Percentiles rank a stretch among this genome's conserved stretches.
phyloP scores from a whole-genome alignment of 495 filamentous ascomycete genomes.

The Podospora pseudocomata region DNA sequence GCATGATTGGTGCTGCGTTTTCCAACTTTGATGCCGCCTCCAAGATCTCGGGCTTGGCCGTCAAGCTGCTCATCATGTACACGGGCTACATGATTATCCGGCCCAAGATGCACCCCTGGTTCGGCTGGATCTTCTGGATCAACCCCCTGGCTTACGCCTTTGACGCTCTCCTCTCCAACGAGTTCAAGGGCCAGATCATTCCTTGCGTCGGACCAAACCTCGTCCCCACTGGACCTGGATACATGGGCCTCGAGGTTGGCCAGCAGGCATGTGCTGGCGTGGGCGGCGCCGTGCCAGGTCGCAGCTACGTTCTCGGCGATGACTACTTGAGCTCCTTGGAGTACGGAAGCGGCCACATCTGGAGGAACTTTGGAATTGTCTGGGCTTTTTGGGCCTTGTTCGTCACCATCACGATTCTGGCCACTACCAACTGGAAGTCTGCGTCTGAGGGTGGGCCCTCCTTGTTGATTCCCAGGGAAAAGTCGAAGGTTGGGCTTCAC shows the following conservation, averaged over 20 bases:
- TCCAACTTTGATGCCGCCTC: constrained; percentile 58
- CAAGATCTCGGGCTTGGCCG: constrained; percentile 47
- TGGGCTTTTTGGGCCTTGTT: constrained; percentile 65
- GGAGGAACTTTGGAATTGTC: constrained; percentile 78
- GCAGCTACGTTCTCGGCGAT: constrained; percentile 54
- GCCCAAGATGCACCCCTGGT: constrained; percentile 71
- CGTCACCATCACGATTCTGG: constrained; percentile 60
- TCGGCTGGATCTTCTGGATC: constrained; percentile 71
- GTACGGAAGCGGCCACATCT: constrained; percentile 64
- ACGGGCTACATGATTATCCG: constrained; percentile 70
- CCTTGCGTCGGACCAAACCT: constrained; percentile 47
- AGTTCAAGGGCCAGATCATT: constrained; percentile 58
- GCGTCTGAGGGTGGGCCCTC: constrained; percentile 29
- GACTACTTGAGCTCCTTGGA: constrained; percentile 58
- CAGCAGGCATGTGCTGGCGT: constrained; percentile 57
- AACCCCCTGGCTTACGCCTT: constrained; percentile 75
- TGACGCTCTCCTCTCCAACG: constrained; percentile 64
- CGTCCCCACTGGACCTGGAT: constrained; percentile 57
- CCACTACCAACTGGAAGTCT: constrained; percentile 52
- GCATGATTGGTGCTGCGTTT: constrained; percentile 63
- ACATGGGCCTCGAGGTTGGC: constrained; percentile 30
- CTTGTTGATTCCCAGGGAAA: background rate
- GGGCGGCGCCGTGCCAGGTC: constrained; percentile 52
- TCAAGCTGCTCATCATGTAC: constrained; percentile 67
- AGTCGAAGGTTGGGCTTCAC: background rate